phyloP scores from a whole-genome alignment of 2,329 filamentous ascomycete genomes.

The Diaporthe sp. region DNA sequence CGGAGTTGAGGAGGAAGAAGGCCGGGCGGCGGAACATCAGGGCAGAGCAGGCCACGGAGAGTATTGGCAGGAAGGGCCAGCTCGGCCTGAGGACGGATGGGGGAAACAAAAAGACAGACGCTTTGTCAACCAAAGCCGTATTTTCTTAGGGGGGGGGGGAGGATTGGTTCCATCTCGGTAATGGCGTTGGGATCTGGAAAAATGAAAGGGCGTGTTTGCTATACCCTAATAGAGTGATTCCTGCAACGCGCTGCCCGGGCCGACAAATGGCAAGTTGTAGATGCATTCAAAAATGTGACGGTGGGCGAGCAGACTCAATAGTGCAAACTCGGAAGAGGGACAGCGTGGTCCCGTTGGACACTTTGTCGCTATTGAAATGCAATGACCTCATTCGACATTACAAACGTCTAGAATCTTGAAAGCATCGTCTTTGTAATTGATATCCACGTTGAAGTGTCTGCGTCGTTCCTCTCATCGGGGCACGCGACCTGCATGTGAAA shows the following conservation, averaged over 20 bases:
- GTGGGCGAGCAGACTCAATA: not conserved
- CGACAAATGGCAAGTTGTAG: not conserved
- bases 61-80: slow-evolving; percentile 80
- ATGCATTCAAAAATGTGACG: not conserved
- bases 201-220: slow-evolving; percentile 34
- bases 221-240: slow-evolving; percentile 40
- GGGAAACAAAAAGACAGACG: slow-evolving; percentile 71
- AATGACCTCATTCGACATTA: not conserved
- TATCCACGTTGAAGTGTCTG: slow-evolving; percentile 1
- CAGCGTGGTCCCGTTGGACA: not conserved
- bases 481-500: slow-evolving; percentile 35
- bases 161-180: slow-evolving; percentile 29
- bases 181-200: slow-evolving; percentile 38
- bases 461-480: not conserved
- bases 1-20: slow-evolving; percentile 83
- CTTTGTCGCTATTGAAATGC: not conserved
- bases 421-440: slow-evolving; percentile 13
- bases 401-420: not conserved
- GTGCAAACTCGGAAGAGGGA: not conserved
- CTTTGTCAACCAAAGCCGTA: slow-evolving; percentile 81
- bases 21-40: slow-evolving; percentile 83
- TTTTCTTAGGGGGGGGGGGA: slow-evolving; percentile 71
- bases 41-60: slow-evolving; percentile 80
- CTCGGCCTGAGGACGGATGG: slow-evolving; percentile 81
- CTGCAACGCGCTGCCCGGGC: not conserved